Evolutionary conservation across 2,329 filamentous ascomycete genomes (phyloP).

Genomic region (Pseudogymnoascus pannorum): DNA sequence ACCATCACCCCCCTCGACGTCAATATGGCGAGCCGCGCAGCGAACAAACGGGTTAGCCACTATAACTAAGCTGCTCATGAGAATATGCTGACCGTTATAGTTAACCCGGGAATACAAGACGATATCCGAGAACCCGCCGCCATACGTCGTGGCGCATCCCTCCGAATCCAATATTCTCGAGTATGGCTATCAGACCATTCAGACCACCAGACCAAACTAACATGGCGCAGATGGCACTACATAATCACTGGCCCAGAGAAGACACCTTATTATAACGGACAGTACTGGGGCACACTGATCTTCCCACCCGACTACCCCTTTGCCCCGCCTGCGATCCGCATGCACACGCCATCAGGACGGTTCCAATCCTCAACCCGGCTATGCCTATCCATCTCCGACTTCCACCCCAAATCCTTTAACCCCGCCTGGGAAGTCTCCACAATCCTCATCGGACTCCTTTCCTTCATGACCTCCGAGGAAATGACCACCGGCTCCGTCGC

Average conservation of each 20-base stretch:
- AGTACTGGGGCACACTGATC: constrained; percentile 96
- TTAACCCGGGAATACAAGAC: constrained; percentile 57
- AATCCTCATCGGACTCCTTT: constrained; percentile 86
- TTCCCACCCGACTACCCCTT: constrained; percentile 97
- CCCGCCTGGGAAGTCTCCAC: constrained; percentile 97
- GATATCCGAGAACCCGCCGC: constrained; percentile 68
- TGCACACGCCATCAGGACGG: constrained; percentile 94
- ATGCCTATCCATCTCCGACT: constrained; percentile 93
- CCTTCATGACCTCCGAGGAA: constrained; percentile 98
- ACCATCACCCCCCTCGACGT: constrained; percentile 17
- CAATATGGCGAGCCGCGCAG: constrained; percentile 63
- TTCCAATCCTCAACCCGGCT: constrained; percentile 90
- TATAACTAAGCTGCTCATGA: background rate
- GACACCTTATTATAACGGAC: constrained; percentile 87
- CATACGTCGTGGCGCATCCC: constrained; percentile 82
- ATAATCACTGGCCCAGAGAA: constrained; percentile 90
- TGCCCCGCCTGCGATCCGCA: constrained; percentile 92
- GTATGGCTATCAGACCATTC: constrained; percentile 35
- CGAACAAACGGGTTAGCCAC: constrained; percentile 58
- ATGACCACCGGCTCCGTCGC: constrained; percentile 93
- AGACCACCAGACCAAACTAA: constrained; percentile 12
- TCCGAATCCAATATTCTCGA: constrained; percentile 89
- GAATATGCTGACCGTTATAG: constrained; percentile 31
- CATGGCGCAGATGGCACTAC: constrained; percentile 69
- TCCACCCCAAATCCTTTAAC: constrained; percentile 97